phyloP scores from a whole-genome alignment of 2,329 filamentous ascomycete species.

The Neonectria faginata region DNA sequence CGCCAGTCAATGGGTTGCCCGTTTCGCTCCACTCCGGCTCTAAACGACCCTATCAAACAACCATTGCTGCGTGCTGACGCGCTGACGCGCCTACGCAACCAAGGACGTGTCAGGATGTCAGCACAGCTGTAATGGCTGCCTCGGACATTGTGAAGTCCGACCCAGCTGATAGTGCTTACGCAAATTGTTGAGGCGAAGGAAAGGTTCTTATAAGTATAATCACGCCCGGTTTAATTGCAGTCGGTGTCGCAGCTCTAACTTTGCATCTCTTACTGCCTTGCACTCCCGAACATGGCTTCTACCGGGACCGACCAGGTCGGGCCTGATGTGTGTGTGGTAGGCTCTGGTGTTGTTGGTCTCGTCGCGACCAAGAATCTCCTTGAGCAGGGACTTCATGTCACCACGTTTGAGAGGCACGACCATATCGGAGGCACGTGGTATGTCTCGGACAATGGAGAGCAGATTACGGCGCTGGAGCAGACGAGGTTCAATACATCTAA shows the following conservation, averaged over 20 bases:
- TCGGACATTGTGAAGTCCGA: background rate
- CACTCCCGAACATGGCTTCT: constrained; percentile 27
- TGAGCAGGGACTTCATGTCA: constrained; percentile 57
- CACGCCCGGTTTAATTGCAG: background rate
- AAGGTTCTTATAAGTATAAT: background rate
- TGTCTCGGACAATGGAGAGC: constrained; percentile 49
- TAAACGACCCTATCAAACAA: background rate
- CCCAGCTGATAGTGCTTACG: background rate
- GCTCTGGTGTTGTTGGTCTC: constrained; percentile 52
- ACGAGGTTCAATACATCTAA: constrained; percentile 49
- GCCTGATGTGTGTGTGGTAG: constrained; percentile 46
- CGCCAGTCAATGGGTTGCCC: background rate
- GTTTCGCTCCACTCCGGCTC: background rate
- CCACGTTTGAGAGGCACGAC: constrained; percentile 55
- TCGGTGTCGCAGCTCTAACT: background rate
- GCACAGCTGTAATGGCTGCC: background rate
- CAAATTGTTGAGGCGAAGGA: background rate
- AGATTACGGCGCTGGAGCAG: constrained; percentile 51
- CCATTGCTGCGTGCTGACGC: background rate
- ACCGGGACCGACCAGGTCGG: constrained; percentile 32
- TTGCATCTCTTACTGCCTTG: background rate
- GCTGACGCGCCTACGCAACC: background rate
- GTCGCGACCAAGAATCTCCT: constrained; percentile 56
- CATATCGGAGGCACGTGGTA: constrained; percentile 58
- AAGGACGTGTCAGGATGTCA: background rate